phyloP scores from a whole-genome alignment of 352 stramenopile genomes.

The Phytophthora aleatoria region DNA sequence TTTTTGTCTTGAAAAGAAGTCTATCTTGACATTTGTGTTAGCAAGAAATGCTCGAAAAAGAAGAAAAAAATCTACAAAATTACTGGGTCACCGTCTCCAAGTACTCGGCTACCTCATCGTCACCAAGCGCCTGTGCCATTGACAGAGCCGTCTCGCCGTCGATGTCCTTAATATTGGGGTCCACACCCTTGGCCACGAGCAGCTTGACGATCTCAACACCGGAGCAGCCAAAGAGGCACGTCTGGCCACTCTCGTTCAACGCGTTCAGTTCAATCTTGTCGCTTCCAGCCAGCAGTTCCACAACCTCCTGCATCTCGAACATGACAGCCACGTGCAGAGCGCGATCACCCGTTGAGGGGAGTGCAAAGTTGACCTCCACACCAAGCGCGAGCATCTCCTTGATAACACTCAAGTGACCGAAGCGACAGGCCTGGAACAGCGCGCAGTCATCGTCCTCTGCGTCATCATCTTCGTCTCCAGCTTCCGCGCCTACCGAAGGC shows the following conservation, averaged over 20 bases:
- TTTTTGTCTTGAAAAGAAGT: conserved; percentile 10
- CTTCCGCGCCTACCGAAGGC: conserved; percentile 33
- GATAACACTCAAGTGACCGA: conserved; percentile 67
- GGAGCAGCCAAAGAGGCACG: conserved; percentile 83
- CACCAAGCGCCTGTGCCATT: conserved; percentile 72
- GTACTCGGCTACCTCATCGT: conserved; percentile 75
- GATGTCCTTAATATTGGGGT: conserved; percentile 62
- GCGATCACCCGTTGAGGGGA: conserved; percentile 67
- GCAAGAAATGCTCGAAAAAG: neutral
- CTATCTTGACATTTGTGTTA: conserved; percentile 25
- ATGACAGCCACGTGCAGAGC: conserved; percentile 82
- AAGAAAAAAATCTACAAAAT: conserved; percentile 29
- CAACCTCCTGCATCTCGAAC: conserved; percentile 87
- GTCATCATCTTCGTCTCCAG: conserved; percentile 41
- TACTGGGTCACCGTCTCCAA: conserved; percentile 47
- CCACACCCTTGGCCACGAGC: conserved; percentile 66
- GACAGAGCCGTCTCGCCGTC: conserved; percentile 76
- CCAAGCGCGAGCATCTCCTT: conserved; percentile 78
- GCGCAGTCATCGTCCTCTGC: conserved; percentile 72
- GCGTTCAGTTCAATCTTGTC: conserved; percentile 69
- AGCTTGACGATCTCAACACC: conserved; percentile 68
- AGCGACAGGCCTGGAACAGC: conserved; percentile 77
- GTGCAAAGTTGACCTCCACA: conserved; percentile 73
- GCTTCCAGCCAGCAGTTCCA: conserved; percentile 62
- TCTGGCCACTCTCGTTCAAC: conserved; percentile 72